Percentiles rank a stretch among this genome's conserved stretches.
Evolutionary conservation across 768 basidiomycete genomes (phyloP).

Genomic region (Mycena sanguinolenta): DNA sequence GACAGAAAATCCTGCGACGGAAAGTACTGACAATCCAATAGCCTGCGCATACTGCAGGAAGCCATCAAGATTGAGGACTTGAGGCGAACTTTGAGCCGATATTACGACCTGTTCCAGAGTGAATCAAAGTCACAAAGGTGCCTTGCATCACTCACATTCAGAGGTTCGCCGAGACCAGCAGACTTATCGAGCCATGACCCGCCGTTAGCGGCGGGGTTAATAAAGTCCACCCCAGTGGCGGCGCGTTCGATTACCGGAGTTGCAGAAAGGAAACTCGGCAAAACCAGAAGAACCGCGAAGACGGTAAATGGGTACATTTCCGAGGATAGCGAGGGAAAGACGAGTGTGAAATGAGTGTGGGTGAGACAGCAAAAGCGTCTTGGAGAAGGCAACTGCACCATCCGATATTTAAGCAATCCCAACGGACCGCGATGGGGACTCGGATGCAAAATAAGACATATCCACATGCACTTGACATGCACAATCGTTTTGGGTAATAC

Average conservation of each 20-base stretch:
- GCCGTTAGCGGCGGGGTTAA: conserved; percentile 50
- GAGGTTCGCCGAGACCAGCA: conserved; percentile 59
- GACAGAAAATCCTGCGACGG: background rate
- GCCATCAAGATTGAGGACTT: conserved; percentile 55
- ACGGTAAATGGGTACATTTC: conserved; percentile 22
- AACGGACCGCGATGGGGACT: too few species aligned
- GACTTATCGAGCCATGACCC: conserved; percentile 61
- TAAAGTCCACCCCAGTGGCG: conserved; percentile 43
- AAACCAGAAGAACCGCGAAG: conserved; percentile 16
- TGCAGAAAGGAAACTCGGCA: conserved; percentile 26
- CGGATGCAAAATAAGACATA: too few species aligned
- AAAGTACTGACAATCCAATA: conserved; percentile 58
- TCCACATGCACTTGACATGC: too few species aligned
- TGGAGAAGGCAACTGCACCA: background rate
- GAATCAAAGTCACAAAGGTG: background rate
- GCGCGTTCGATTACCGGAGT: conserved; percentile 15
- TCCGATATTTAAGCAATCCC: background rate
- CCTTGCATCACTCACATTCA: conserved; percentile 53
- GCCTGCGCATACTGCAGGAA: conserved; percentile 60
- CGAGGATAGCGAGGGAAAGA: conserved; percentile 3
- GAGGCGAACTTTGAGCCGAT: conserved; percentile 59
- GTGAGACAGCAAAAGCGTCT: conserved; percentile 24
- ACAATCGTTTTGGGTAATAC: too few species aligned
- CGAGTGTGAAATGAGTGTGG: too few species aligned
- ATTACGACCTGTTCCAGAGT: conserved; percentile 45